Evolutionary conservation across 805 yeast genomes (phyloP), one percentile per base, ranked within the genome.

Genomic region (Schwanniomyces vanrijiae): DNA sequence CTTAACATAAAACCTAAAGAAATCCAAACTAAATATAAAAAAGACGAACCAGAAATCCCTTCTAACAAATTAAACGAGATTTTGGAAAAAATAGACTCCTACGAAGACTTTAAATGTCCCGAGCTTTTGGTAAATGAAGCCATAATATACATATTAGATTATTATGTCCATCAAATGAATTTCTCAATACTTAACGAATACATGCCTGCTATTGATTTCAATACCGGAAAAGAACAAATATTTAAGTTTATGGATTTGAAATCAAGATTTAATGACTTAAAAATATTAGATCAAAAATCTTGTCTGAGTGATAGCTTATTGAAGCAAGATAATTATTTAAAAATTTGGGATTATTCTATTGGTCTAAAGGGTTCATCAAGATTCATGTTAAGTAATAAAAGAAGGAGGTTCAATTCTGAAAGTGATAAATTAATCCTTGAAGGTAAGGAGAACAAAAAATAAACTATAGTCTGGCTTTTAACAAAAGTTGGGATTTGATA

Each of bases 111-210:
- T 59, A 59, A 64, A 37, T 70, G 76, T 49, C 76, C 77, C 2
- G 77, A 73, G 48, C 50, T 66, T 8, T 61, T 73, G 49, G 77
- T 73, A 13, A 73, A 73, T 45, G 77, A 81, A 52, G 82, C 82
- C 1, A 72, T 83, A 35, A 68, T 79, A 31, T 84, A 81, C 48
- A 65, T 85, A 6, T 65, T 85, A 40, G 84, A 83, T 52, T 78
- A 78, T 54, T 86, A 82, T 56, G 77, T 83, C 45, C 82, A 83
- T 57, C 76, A 77, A 52, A 77, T 75, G 62, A 78, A 77, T 50
- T 66, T 68, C 42, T 75, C 84, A 38, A 72, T 76, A 31, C 65
- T 85, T 43, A 75, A 76, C 37, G 71, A 69, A 37, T 68, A 72
- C 53, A 55, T 73, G 54, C 77, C 77, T 0, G 40, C 67, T 18